Conservation (phyloP, 306 rosid genomes). For the Ormosia emarginata region DNA sequence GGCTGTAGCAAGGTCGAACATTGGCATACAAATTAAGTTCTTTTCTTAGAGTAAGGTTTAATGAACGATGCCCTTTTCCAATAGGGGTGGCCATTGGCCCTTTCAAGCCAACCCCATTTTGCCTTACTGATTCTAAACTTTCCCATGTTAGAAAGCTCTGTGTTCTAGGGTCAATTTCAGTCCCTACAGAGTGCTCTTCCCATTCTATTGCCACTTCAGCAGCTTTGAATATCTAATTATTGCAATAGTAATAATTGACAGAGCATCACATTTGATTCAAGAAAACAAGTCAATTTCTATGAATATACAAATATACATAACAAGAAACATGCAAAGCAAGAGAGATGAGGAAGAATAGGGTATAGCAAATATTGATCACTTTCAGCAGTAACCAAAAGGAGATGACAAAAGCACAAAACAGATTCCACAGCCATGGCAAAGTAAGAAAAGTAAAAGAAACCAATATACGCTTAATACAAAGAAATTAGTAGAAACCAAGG, state of each 20-base stretch:
- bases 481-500: not conserved
- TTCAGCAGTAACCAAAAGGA: not conserved
- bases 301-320: not conserved
- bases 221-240: conserved; percentile 55
- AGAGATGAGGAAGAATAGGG: not conserved
- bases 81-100: conserved; percentile 99
- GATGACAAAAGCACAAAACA: not conserved
- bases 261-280: conserved; percentile 9
- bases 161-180: conserved; percentile 78
- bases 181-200: conserved; percentile 94
- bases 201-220: conserved; percentile 93
- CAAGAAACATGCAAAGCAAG: not conserved
- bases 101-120: conserved; percentile 86
- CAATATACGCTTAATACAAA: not conserved
- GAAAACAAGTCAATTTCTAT: not conserved
- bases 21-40: conserved; percentile 96
- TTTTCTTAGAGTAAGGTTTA: conserved; percentile 94
- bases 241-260: conserved; percentile 13
- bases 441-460: conserved; percentile 1
- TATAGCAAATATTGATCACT: not conserved
- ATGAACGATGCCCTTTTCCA: conserved; percentile 96
- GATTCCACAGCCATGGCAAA: conserved; percentile 4
- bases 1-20: conserved; percentile 94
- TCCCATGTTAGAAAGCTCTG: conserved; percentile 98
- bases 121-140: conserved; percentile 85